These are phyloP conservation scores for Mrakia gelida DNA, from an alignment of 768 basidiomycete genomes.

Conservation along the genomic window DNA sequence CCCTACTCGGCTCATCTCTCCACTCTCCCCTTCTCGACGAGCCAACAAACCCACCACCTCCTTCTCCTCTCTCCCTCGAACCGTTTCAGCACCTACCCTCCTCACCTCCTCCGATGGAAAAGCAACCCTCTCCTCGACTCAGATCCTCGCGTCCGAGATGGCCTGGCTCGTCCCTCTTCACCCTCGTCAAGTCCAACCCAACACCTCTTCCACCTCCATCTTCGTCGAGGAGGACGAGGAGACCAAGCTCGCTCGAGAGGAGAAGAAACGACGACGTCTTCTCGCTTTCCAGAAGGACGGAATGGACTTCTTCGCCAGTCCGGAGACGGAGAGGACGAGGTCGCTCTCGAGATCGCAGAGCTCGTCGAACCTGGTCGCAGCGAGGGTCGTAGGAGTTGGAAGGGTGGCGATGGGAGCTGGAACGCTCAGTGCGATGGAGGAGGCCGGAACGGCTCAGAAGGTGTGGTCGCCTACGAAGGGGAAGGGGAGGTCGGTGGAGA, in stretches of 20 bases:
- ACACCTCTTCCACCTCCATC: not conserved
- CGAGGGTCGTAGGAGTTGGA: constrained; percentile 18
- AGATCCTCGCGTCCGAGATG: constrained; percentile 27
- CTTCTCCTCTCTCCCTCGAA: constrained; percentile 17
- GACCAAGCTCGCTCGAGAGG: constrained; percentile 5
- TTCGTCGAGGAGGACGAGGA: constrained; percentile 9
- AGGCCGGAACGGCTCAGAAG: constrained; percentile 1
- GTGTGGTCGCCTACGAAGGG: not conserved
- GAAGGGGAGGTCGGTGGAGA: not conserved
- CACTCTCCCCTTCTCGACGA: not conserved
- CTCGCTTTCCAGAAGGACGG: constrained; percentile 18
- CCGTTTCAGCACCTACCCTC: constrained; percentile 27
- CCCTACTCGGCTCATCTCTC: not conserved
- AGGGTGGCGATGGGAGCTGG: constrained; percentile 20
- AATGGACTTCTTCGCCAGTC: constrained; percentile 16
- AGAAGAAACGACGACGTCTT: constrained; percentile 11
- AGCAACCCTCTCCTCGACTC: constrained; percentile 15
- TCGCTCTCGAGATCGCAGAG: not conserved
- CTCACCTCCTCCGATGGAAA: constrained; percentile 17
- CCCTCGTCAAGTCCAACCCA: not conserved
- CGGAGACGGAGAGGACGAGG: not conserved
- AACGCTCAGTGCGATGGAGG: constrained; percentile 13
- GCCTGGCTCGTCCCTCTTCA: constrained; percentile 22
- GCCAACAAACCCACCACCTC: not conserved
- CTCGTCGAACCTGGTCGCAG: constrained; percentile 16